These are phyloP conservation scores for Tieghemostelium lacteum DNA, from an alignment of 78 protist species.

Conservation along the genomic window DNA sequence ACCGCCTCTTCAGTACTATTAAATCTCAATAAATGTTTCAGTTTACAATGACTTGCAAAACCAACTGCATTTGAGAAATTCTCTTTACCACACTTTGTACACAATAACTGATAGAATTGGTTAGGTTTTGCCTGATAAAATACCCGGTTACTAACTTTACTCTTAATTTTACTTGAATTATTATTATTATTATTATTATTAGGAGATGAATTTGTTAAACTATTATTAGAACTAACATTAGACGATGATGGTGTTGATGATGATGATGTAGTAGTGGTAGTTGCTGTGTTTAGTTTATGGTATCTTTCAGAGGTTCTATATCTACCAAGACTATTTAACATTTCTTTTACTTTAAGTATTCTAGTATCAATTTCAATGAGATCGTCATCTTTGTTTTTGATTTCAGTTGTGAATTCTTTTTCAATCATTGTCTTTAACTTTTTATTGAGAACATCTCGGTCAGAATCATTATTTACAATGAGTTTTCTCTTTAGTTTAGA, in stretches of 20 bases:
- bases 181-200: not conserved
- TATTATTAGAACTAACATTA: not conserved
- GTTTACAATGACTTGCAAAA: constrained; percentile 37
- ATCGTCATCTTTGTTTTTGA: constrained; percentile 57
- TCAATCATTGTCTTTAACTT: constrained; percentile 17
- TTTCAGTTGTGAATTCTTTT: constrained; percentile 50
- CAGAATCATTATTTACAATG: constrained; percentile 44
- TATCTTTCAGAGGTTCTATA: constrained; percentile 4
- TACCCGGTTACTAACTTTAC: not conserved
- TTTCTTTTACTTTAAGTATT: constrained; percentile 47
- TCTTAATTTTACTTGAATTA: not conserved
- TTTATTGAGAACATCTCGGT: not conserved
- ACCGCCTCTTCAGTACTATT: constrained; percentile 3
- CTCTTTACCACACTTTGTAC: constrained; percentile 24
- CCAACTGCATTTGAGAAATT: constrained; percentile 22
- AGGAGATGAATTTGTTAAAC: not conserved
- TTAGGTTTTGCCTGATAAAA: not conserved
- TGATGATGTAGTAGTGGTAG: not conserved
- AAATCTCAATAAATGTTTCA: constrained; percentile 9
- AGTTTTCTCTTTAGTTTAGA: constrained; percentile 55
- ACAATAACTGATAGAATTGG: constrained; percentile 10
- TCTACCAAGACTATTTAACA: constrained; percentile 22
- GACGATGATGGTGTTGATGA: not conserved
- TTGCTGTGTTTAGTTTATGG: not conserved
- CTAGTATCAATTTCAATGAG: constrained; percentile 40